These are phyloP conservation scores for Melaleuca quinquenervia DNA, from an alignment of 345 rosid species.

Conservation along the genomic window DNA sequence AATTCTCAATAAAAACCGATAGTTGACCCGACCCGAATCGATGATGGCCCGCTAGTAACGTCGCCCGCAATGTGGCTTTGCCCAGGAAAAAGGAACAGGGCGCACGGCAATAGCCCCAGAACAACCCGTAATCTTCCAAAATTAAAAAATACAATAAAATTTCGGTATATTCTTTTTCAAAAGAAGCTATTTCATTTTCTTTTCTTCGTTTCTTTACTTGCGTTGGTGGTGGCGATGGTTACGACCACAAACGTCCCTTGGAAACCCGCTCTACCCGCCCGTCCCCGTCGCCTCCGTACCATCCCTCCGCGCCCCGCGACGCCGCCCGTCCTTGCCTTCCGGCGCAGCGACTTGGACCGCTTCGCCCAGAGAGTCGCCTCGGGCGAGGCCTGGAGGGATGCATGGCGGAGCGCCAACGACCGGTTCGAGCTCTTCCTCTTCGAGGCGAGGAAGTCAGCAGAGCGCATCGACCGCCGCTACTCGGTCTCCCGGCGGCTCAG, in stretches of 20 bases:
- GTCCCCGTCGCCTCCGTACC: not conserved
- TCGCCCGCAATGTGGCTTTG: not conserved
- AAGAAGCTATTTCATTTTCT: not conserved
- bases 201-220: not conserved
- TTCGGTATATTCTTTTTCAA: not conserved
- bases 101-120: not conserved
- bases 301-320: not conserved
- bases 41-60: not conserved
- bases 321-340: slow-evolving; percentile 24
- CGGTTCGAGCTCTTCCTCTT: slow-evolving; percentile 71
- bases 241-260: slow-evolving; percentile 10
- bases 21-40: not conserved
- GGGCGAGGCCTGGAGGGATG: slow-evolving; percentile 57
- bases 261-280: slow-evolving; percentile 2
- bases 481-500: slow-evolving; percentile 53
- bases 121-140: not conserved
- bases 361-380: slow-evolving; percentile 49
- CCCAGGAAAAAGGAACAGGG: not conserved
- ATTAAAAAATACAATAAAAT: not conserved
- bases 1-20: not conserved
- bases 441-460: slow-evolving; percentile 78
- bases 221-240: not conserved
- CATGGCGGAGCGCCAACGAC: slow-evolving; percentile 80
- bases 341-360: slow-evolving; percentile 49
- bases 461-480: slow-evolving; percentile 72